phyloP scores from a whole-genome alignment of 768 basidiomycete genomes.

The Trametes maxima region DNA sequence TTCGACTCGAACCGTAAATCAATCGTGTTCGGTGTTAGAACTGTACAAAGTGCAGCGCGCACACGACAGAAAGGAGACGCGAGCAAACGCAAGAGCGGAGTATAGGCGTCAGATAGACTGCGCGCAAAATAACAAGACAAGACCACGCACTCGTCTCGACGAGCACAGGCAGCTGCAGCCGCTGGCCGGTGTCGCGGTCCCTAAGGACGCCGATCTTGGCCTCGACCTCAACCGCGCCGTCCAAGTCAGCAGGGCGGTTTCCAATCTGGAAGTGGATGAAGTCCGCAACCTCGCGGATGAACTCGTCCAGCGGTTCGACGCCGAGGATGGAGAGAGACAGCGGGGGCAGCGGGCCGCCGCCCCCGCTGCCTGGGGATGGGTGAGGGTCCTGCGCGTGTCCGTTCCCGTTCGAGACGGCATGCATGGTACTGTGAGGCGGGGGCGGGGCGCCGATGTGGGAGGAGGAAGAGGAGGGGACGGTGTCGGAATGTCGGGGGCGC shows the following conservation, averaged over 20 bases:
- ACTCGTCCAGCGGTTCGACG: constrained; percentile 90
- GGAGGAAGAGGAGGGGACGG: constrained; percentile 21
- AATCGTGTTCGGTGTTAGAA: constrained; percentile 60
- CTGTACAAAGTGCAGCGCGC: constrained; percentile 41
- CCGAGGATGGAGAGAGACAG: constrained; percentile 82
- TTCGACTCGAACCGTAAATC: constrained; percentile 88
- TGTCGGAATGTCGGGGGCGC: constrained; percentile 40
- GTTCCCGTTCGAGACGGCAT: neutral
- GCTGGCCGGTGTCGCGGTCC: constrained; percentile 55
- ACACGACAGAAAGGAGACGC: neutral
- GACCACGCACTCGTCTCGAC: constrained; percentile 79
- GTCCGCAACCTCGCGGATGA: constrained; percentile 89
- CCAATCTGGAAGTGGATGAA: constrained; percentile 77
- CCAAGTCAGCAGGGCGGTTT: constrained; percentile 50
- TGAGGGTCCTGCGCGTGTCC: neutral
- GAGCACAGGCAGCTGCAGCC: constrained; percentile 70
- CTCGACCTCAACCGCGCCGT: constrained; percentile 79
- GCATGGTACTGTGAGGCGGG: neutral
- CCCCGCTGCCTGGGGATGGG: too few species aligned
- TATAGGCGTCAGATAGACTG: neutral
- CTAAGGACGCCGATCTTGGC: constrained; percentile 83
- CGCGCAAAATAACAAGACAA: neutral
- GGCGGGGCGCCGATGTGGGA: constrained; percentile 18
- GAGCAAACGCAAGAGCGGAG: neutral
- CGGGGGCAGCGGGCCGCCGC: constrained; percentile 48